Conservation (phyloP, 2,329 filamentous ascomycete species). For the Penicillium oxalicum region DNA sequence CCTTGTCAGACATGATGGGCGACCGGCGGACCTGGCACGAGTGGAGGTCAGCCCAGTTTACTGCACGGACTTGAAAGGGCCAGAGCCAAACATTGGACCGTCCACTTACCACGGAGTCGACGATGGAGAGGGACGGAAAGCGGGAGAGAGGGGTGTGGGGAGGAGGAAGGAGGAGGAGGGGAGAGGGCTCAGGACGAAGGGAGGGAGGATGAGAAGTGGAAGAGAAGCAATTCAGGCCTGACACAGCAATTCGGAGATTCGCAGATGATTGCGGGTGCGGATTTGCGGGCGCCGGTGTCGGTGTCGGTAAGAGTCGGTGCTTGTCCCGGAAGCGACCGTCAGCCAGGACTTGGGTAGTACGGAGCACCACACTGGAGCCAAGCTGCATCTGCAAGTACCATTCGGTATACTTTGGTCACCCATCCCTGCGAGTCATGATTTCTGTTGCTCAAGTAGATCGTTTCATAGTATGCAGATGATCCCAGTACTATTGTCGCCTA, state of each 20-base stretch:
- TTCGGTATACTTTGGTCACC: too few relatives aligned
- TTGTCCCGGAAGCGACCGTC: constrained; percentile 3
- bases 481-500: too few relatives aligned
- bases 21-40: constrained; percentile 6
- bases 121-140: constrained; percentile 5
- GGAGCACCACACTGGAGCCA: background rate
- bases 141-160: constrained; percentile 4
- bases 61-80: background rate
- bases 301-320: constrained; percentile 21
- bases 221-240: constrained; percentile 1
- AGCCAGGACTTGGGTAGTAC: too few relatives aligned
- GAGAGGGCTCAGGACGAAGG: background rate
- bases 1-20: constrained; percentile 52
- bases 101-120: constrained; percentile 6
- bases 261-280: background rate
- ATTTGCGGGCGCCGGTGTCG: constrained; percentile 12
- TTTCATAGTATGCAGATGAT: background rate
- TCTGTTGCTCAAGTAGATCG: background rate
- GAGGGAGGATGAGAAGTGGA: background rate
- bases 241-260: constrained; percentile 3
- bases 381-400: too few relatives aligned
- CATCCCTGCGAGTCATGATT: too few relatives aligned
- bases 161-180: constrained; percentile 11
- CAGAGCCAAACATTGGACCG: background rate
- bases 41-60: constrained; percentile 2